Conservation (phyloP, 192 early-diverging fungal genomes). For the Obelidium mucronatum region DNA sequence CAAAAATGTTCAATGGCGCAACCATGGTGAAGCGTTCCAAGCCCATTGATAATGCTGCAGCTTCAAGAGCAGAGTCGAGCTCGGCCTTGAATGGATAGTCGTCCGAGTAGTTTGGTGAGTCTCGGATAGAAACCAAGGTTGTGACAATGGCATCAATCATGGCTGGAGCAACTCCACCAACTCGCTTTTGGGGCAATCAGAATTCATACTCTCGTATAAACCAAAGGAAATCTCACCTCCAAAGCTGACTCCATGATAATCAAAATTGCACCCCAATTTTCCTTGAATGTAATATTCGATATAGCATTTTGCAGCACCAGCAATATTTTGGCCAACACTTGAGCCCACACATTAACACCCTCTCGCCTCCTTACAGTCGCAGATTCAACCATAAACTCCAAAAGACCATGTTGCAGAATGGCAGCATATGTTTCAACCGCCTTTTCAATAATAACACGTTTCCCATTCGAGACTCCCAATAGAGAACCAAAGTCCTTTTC, state of each 20-base stretch:
- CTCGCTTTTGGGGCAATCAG: conserved; percentile 50
- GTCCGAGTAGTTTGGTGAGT: conserved; percentile 65
- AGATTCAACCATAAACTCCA: conserved; percentile 75
- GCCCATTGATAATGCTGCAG: conserved; percentile 81
- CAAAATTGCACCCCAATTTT: conserved; percentile 87
- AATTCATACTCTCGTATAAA: neutral
- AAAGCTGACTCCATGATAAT: conserved; percentile 78
- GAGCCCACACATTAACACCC: conserved; percentile 47
- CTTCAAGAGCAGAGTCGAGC: conserved; percentile 81
- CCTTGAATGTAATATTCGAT: conserved; percentile 76
- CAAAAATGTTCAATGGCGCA: conserved; percentile 82
- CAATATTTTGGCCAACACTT: conserved; percentile 53
- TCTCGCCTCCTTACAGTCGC: conserved; percentile 43
- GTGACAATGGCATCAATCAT: conserved; percentile 65
- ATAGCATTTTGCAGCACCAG: conserved; percentile 40
- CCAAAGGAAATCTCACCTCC: conserved; percentile 34
- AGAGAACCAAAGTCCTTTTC: conserved; percentile 42
- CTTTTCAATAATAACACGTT: conserved; percentile 54
- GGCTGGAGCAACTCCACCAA: conserved; percentile 67
- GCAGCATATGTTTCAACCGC: conserved; percentile 75
- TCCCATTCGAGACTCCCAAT: conserved; percentile 35
- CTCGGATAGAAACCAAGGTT: conserved; percentile 78
- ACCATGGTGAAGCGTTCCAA: conserved; percentile 76
- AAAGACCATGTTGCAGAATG: conserved; percentile 76
- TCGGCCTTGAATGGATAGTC: conserved; percentile 86